Base-by-base conservation (phyloP, 2,329 filamentous ascomycete genomes). In the Colletotrichum cereale region DNA sequence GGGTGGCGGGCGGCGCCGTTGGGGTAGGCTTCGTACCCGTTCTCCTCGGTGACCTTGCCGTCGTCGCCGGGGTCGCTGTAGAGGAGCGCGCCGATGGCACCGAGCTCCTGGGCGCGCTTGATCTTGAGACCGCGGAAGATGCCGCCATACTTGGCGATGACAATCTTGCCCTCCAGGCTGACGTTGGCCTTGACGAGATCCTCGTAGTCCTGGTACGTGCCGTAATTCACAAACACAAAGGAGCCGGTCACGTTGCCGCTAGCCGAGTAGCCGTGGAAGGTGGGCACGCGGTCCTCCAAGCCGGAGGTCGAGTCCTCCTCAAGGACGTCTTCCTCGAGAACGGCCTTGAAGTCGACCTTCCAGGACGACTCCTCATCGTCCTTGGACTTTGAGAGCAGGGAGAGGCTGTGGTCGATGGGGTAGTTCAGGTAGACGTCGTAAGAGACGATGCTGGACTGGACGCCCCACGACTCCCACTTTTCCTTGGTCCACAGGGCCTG, bases 221-320 rank as follows among this genome's bases (percentile, higher is more conserved):
- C 96, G 77, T 96, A 97, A 81, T 98, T 98, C 79, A 93, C 94
- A 78, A 92, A 98, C 40, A 97, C 93, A 75, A 93, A 96, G 18
- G 90, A 89, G 3, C 90, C 94, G 0, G 96, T 98, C 58, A 97
- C 96, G 80, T 98, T 97, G 36, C 96, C 96, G 72, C 87, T 95
- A 5, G 95, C 95, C 5, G 94, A 97, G 81, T 98, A 98, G 64
- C 96, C 96, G 78, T 98, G 96, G 84, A 98, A 98, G 0, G 92
- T 96, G 1, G 96, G 95, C 31, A 98, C 88, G 38, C 94, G 87
- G 76, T 95, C 88, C 12, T 88, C 82, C 56, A 94, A 84, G 29
- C 90, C 88, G 24, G 91, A 94, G 0, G 95, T 97, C 3, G 90
- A 88, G 79, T 99, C 96, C 63, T 97, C 91, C 0, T 94, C 87